Percentiles rank a stretch among this genome's conserved stretches.
phyloP scores from a whole-genome alignment of 2,329 filamentous ascomycete genomes.

The Didymella arachidicola region DNA sequence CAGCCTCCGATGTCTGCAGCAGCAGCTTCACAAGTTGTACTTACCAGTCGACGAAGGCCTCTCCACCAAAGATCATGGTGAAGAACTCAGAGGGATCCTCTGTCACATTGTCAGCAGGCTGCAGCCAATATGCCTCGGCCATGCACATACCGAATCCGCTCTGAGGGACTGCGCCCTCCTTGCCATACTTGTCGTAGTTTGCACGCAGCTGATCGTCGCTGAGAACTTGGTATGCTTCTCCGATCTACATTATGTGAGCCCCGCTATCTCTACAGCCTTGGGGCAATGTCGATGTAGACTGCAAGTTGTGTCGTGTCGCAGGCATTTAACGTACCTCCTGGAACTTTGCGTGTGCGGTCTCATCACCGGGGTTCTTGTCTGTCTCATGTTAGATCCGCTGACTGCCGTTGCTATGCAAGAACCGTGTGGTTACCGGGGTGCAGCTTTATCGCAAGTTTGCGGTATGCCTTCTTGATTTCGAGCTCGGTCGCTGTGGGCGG shows the following conservation, averaged over 20 bases:
- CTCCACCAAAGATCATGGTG: slow-evolving; percentile 96
- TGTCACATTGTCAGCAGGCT: slow-evolving; percentile 44
- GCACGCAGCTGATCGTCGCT: slow-evolving; percentile 86
- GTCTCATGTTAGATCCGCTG: slow-evolving; percentile 24
- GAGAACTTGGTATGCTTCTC: slow-evolving; percentile 80
- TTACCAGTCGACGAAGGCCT: slow-evolving; percentile 87
- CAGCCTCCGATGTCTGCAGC: slow-evolving; percentile 9
- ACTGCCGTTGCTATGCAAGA: slow-evolving; percentile 6
- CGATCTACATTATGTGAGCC: slow-evolving; percentile 59
- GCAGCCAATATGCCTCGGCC: slow-evolving; percentile 12
- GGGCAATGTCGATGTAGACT: slow-evolving; percentile 5
- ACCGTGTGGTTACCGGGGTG: slow-evolving; percentile 72
- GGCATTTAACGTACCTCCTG: slow-evolving; percentile 70
- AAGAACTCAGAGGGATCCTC: slow-evolving; percentile 97
- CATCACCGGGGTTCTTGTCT: slow-evolving; percentile 99
- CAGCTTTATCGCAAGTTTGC: slow-evolving; percentile 88
- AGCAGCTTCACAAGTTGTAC: neutral
- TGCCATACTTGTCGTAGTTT: slow-evolving; percentile 96
- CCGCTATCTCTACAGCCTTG: slow-evolving; percentile 23
- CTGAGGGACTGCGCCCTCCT: slow-evolving; percentile 88
- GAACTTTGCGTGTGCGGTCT: slow-evolving; percentile 91
- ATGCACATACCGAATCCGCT: slow-evolving; percentile 77
- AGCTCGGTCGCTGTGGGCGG: slow-evolving; percentile 84
- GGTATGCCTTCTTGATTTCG: slow-evolving; percentile 97
- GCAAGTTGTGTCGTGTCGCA: neutral